A percentile compares a stretch with the other conserved stretches of the same genome.
Evolutionary conservation across 2,329 filamentous ascomycete genomes (phyloP).

Genomic region (Xylariaceae sp.): DNA sequence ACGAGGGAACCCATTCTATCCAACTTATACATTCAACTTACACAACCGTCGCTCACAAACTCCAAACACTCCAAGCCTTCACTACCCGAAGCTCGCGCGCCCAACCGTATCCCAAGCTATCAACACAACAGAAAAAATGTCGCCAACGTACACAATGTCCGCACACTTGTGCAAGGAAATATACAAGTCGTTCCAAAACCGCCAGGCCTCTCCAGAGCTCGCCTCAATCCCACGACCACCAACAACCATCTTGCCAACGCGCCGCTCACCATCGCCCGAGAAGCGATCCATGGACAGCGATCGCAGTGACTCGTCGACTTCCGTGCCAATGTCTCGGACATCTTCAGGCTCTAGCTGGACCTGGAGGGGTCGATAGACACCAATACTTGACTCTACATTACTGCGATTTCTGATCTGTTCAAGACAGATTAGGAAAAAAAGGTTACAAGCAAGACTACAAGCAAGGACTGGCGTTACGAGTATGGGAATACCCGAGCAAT

Average conservation of each 20-base stretch:
- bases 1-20: too few relatives aligned
- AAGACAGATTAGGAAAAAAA: too few relatives aligned
- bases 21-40: too few relatives aligned
- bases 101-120: not conserved
- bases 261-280: conserved; percentile 38
- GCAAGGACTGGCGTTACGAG: too few relatives aligned
- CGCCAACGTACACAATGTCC: conserved; percentile 60
- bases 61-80: too few relatives aligned
- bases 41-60: too few relatives aligned
- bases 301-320: conserved; percentile 34
- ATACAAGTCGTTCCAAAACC: conserved; percentile 56
- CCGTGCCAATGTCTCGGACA: conserved; percentile 29
- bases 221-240: conserved; percentile 24
- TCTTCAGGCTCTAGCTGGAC: conserved; percentile 35
- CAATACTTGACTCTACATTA: too few relatives aligned
- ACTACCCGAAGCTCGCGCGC: too few relatives aligned
- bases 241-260: conserved; percentile 14
- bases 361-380: conserved; percentile 26
- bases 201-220: conserved; percentile 39
- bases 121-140: conserved; percentile 40
- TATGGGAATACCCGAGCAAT: too few relatives aligned
- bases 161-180: conserved; percentile 61
- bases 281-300: conserved; percentile 50
- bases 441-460: not conserved
- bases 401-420: too few relatives aligned